Conservation (phyloP, 768 basidiomycete species). For the Trametes elegans region DNA sequence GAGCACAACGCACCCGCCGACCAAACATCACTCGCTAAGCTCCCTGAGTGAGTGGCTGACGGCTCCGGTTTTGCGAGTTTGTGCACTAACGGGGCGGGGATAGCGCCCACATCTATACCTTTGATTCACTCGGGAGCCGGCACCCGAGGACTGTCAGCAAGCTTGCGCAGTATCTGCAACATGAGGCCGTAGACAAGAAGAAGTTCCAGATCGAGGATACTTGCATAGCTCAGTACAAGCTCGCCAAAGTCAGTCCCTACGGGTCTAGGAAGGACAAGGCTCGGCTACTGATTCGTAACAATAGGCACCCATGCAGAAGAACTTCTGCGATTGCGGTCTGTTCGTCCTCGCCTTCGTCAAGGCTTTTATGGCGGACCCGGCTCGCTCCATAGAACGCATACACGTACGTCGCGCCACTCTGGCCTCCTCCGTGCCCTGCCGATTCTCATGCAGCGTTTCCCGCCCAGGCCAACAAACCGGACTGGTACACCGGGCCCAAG, state of each 20-base stretch:
- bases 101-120: constrained; percentile 80
- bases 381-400: constrained; percentile 49
- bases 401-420: constrained; percentile 34
- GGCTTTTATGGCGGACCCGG: constrained; percentile 68
- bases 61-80: background rate
- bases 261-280: background rate
- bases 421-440: background rate
- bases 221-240: constrained; percentile 5
- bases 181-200: constrained; percentile 77
- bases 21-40: background rate
- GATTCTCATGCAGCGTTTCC: constrained; percentile 25
- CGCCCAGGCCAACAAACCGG: constrained; percentile 35
- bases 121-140: constrained; percentile 83
- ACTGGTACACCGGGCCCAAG: constrained; percentile 55
- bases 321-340: constrained; percentile 90
- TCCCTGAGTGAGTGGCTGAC: background rate
- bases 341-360: constrained; percentile 87
- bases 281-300: background rate
- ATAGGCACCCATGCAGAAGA: constrained; percentile 86
- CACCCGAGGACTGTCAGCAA: constrained; percentile 65
- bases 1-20: background rate
- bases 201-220: constrained; percentile 15
- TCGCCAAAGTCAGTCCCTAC: constrained; percentile 22
- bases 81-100: background rate
- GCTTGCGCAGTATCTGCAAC: constrained; percentile 63